Conservation (phyloP, 2,329 filamentous ascomycete species). For the Paracorniculantispora psalliotae region DNA sequence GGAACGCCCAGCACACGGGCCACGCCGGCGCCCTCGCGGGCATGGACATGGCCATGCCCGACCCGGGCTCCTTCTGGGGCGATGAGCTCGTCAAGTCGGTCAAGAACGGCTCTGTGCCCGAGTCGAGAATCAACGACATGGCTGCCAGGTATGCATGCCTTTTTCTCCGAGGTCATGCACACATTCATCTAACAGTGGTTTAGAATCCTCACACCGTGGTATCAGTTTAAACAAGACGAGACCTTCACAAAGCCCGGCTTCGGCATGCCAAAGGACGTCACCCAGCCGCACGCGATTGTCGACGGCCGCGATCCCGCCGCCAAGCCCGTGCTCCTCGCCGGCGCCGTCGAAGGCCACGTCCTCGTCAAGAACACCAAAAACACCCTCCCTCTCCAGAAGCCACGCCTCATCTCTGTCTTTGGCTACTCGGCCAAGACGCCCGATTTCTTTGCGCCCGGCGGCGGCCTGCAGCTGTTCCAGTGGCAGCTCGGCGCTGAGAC, state of each 20-base stretch:
- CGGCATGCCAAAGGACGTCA: constrained; percentile 47
- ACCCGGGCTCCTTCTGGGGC: constrained; percentile 35
- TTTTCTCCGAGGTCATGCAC: too few species aligned
- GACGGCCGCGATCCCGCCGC: constrained; percentile 48
- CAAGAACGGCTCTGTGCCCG: constrained; percentile 53
- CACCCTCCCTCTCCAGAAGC: constrained; percentile 48
- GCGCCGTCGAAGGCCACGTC: constrained; percentile 59
- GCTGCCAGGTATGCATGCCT: constrained; percentile 34
- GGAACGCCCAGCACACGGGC: constrained; percentile 61
- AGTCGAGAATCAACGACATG: constrained; percentile 57
- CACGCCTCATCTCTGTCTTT: constrained; percentile 52
- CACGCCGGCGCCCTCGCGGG: constrained; percentile 59
- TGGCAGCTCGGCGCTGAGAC: constrained; percentile 36
- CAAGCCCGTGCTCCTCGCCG: constrained; percentile 40
- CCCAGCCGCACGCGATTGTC: constrained; percentile 45
- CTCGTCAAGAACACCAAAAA: constrained; percentile 57
- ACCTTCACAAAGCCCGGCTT: constrained; percentile 42
- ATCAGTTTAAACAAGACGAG: constrained; percentile 48
- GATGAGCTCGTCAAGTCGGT: constrained; percentile 55
- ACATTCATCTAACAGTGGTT: neutral
- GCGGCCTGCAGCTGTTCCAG: constrained; percentile 29
- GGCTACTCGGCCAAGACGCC: constrained; percentile 53
- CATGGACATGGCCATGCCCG: constrained; percentile 68
- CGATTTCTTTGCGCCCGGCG: constrained; percentile 36
- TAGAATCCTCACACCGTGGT: constrained; percentile 50